Evolutionary conservation across 352 stramenopile genomes (phyloP), one percentile per base, ranked within the genome.

Genomic region (Saprolegnia parasitica): DNA sequence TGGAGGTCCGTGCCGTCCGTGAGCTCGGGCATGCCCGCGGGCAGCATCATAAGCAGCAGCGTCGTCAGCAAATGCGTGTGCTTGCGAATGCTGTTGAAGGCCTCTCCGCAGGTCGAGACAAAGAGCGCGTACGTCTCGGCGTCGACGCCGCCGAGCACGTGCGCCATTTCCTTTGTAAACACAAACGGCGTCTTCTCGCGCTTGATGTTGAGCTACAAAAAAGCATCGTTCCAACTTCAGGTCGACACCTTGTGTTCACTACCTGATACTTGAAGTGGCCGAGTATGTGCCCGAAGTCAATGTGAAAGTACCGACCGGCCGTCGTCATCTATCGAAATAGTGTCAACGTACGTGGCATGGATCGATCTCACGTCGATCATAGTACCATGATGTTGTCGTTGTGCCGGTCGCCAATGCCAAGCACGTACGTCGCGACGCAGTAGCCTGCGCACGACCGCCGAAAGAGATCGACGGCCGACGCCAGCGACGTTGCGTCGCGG

Each of bases 301-400:
- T 95, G 74, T 95, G 87, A 73, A 95, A 95, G 78, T 93, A 95
- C 66, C 86, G 83, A 37, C 87, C 87, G 4, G 78, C 83, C 21
- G 79, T 83, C 23, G 74, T 72, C 71, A 94, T 93, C 84, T 91
- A n/a, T n/a, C n/a, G n/a, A n/a, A 21, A 29, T 21, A 56, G 10
- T 10, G 42, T 49, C 42, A 49, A 49, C 18, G 42, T 49, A 49
- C 42, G 18, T 49, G 18, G n/a, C 26, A 16, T 16, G 6, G 21
- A 50, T 37, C 11, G 21, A 18, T 71, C 79, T n/a, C n/a, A n/a
- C n/a, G n/a, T n/a, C n/a, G n/a, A n/a, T n/a, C n/a, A n/a, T n/a
- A n/a, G 49, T 71, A 98, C 77, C 95, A 98, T 98, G 65, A 98
- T 96, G 74, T 98, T 98, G 77, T 98, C 94, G 58, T 97, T 97